These are phyloP conservation scores for Alisma plantagoaquatica DNA, from an alignment of 106 monocot species.

Conservation along the genomic window DNA sequence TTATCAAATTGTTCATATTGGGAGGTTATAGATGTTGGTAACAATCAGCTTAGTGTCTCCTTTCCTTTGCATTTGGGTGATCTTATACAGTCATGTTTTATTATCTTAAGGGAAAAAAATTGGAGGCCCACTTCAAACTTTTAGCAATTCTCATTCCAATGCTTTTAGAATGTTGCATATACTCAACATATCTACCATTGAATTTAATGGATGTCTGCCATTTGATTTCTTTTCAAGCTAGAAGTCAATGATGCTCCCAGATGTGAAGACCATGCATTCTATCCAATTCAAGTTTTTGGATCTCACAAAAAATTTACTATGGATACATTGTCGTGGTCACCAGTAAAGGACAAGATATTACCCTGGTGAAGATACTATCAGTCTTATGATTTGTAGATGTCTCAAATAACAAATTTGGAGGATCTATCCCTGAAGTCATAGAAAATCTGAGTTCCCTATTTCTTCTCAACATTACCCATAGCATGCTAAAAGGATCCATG, in stretches of 20 bases:
- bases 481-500: conserved; percentile 32
- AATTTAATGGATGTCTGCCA: conserved; percentile 43
- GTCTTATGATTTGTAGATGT: conserved; percentile 48
- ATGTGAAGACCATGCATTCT: background rate
- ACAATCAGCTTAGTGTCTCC: conserved; percentile 36
- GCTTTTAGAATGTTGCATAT: conserved; percentile 51
- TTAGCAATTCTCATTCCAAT: too few species aligned
- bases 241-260: conserved; percentile 33
- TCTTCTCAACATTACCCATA: conserved; percentile 51
- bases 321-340: conserved; percentile 33
- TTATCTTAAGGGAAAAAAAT: conserved; percentile 60
- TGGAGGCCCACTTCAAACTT: conserved; percentile 13
- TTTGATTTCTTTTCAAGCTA: conserved; percentile 16
- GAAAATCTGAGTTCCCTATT: conserved; percentile 28
- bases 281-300: conserved; percentile 4
- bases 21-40: conserved; percentile 63
- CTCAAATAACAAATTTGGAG: conserved; percentile 53
- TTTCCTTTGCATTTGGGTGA: conserved; percentile 50
- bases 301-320: conserved; percentile 23
- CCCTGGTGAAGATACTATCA: conserved; percentile 28
- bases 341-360: conserved; percentile 36
- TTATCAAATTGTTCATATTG: conserved; percentile 33
- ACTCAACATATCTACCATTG: conserved; percentile 62
- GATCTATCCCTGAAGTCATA: conserved; percentile 34
- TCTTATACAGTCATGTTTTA: conserved; percentile 24